Evolutionary conservation across 176 grass and related monocot genomes (phyloP).

Genomic region (Phyllostachys edulis): DNA sequence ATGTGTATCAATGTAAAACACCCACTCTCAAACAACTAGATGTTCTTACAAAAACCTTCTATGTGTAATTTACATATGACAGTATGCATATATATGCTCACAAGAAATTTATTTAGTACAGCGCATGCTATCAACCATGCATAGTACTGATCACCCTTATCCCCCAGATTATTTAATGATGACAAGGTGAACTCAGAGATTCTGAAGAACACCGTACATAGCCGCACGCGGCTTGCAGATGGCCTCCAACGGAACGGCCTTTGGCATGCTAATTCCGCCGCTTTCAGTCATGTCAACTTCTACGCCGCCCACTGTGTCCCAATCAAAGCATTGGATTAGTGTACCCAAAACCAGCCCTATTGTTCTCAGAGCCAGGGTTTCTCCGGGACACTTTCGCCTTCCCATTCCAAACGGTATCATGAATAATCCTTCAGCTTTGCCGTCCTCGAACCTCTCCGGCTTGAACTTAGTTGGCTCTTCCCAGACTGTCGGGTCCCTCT

Average conservation of each 20-base stretch:
- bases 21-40: not conserved
- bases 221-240: slow-evolving; percentile 32
- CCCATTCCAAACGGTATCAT: slow-evolving; percentile 74
- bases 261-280: slow-evolving; percentile 39
- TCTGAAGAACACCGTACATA: slow-evolving; percentile 33
- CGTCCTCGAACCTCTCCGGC: slow-evolving; percentile 59
- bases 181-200: not conserved
- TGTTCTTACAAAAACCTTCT: not conserved
- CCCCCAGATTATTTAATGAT: not conserved
- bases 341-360: slow-evolving; percentile 41
- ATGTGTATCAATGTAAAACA: too few relatives aligned
- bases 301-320: slow-evolving; percentile 25
- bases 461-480: slow-evolving; percentile 36
- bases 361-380: slow-evolving; percentile 50
- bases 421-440: slow-evolving; percentile 2
- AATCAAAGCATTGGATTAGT: slow-evolving; percentile 76
- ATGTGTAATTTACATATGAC: not conserved
- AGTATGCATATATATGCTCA: not conserved
- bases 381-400: slow-evolving; percentile 60
- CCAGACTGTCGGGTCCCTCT: slow-evolving; percentile 54
- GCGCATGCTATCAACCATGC: not conserved
- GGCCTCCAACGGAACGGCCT: slow-evolving; percentile 40
- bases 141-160: not conserved
- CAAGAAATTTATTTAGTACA: not conserved
- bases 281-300: slow-evolving; percentile 57